Base-by-base conservation (phyloP, 305 asterid species). In the Coffea humblotiana region DNA sequence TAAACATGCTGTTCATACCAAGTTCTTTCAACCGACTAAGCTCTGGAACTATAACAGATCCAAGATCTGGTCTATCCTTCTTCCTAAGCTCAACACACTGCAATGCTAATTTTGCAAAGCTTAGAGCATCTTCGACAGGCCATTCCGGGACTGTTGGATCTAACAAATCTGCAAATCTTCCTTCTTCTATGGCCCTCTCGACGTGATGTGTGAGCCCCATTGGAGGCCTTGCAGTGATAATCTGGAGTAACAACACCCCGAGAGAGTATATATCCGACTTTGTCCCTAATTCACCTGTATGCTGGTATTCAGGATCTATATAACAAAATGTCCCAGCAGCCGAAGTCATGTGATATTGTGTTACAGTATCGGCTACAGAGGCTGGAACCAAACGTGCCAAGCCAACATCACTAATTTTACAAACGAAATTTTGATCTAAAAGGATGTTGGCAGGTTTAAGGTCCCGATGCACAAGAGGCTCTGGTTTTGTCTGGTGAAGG, bases 261-360 rank as follows among this genome's bases (percentile, higher is more conserved):
- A 92, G 82, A 0, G 97, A 92, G 73, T 92, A 92, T 71, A 92
- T 76, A 78, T 92, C 95, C 0, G 97, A 92, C 78, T 92, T 92
- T 1, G 91, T 88, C 86, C 92, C 95, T 51, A 90, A 35, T 77
- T 83, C 83, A 16, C 97, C 97, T 0, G 93, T 89, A 49, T 90
- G 97, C 66, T 92, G 95, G 82, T 92, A 90, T 83, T 92, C 95
- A 1, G 95, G 97, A 82, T 90, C 95, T 5, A 92, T 90, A 81
- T 90, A 92, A 68, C 92, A 92, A 78, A 92, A 92, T 18, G 97
- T 92, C 66, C 95, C 97, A 7, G 95, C 97, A 21, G 95, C 92
- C 14, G 91, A 88, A 27, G 97, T 92, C 97, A 92, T 92, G 83
- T 84, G 95, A 49, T 87, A 92, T 32, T 89, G 93, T 60, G 95